Evolutionary conservation across 2,329 filamentous ascomycete genomes (phyloP).

Genomic region (Truncatella angustata): DNA sequence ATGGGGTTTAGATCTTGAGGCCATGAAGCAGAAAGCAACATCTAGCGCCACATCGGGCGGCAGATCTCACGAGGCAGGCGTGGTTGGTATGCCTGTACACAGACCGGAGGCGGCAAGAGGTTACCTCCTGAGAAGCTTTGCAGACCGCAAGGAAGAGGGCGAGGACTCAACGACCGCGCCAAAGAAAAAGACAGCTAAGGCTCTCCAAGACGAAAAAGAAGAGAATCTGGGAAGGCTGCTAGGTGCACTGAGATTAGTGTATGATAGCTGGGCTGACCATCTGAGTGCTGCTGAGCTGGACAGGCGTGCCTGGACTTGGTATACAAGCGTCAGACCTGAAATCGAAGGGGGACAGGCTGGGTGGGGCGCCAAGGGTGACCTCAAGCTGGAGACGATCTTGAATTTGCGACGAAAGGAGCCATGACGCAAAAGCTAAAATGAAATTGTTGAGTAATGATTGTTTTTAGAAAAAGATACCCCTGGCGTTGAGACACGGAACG

Average conservation of each 20-base stretch:
- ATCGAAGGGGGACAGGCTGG: constrained; percentile 72
- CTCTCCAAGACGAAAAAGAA: constrained; percentile 60
- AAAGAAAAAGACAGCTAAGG: constrained; percentile 54
- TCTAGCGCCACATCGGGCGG: constrained; percentile 21
- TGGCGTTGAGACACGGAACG: too few relatives aligned
- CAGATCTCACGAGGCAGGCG: constrained; percentile 27
- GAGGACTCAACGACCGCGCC: constrained; percentile 19
- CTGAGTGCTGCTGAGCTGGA: constrained; percentile 68
- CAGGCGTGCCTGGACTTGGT: constrained; percentile 77
- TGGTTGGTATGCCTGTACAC: constrained; percentile 67
- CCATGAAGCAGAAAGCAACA: constrained; percentile 40
- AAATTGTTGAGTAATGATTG: neutral
- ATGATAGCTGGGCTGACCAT: constrained; percentile 69
- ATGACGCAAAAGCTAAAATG: neutral
- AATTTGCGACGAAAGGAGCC: constrained; percentile 46
- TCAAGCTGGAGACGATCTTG: constrained; percentile 67
- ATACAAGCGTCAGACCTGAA: constrained; percentile 71
- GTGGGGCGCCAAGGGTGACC: constrained; percentile 77
- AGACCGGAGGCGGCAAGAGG: constrained; percentile 66
- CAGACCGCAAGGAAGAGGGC: constrained; percentile 33
- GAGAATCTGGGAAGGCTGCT: constrained; percentile 69
- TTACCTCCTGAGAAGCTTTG: constrained; percentile 61
- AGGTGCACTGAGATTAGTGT: constrained; percentile 69
- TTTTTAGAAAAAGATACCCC: constrained; percentile 1
- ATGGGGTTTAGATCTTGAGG: constrained; percentile 59